Base-by-base conservation (phyloP, 106 monocot genomes). In the Dioscorea alata region DNA sequence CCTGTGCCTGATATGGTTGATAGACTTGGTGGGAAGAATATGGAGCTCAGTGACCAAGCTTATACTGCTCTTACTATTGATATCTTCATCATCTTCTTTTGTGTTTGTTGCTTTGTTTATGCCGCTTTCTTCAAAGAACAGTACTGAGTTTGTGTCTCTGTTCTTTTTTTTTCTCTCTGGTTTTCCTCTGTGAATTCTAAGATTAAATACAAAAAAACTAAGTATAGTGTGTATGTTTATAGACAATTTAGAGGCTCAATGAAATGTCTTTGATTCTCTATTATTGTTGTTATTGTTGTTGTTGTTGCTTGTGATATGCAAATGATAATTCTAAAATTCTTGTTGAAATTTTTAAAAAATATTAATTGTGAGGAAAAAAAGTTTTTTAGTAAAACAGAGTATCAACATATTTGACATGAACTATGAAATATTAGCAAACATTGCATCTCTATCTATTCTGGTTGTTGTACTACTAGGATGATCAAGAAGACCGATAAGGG, bases 41-140 rank as follows among this genome's bases (percentile, higher is more conserved):
- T 96, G 91, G 68, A 84, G 78, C 90, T 94, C 32, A 90, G 94
- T 48, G 83, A 90, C 52, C 90, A 87, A 71, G 87, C 94, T 0
- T 71, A 74, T 74, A 83, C 88, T 0, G 86, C 88, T 4, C 76
- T 96, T 8, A 80, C 82, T n/a, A 75, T 96, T 19, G 95, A 96
- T 48, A 33, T 89, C 19, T 79, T 34, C 25, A 82, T 86, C 74
- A 84, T 96, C 24, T 16, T 96, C 48, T 84, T 96, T 74, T 75
- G 81, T 19, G 54, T 91, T 18, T 81, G 79, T 24, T 80, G 79
- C 61, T 66, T 91, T 70, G 71, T 85, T 23, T 91, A 84, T 32
- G 86, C 73, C 1, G 61, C 79, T 0, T 8, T 84, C 21, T 96
- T 96, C 59, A 87, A 94, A 72, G 89, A 90, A 34, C 79, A 67